Evolutionary conservation across 768 basidiomycete genomes (phyloP).

Genomic region (Cyclocybe cylindracea): DNA sequence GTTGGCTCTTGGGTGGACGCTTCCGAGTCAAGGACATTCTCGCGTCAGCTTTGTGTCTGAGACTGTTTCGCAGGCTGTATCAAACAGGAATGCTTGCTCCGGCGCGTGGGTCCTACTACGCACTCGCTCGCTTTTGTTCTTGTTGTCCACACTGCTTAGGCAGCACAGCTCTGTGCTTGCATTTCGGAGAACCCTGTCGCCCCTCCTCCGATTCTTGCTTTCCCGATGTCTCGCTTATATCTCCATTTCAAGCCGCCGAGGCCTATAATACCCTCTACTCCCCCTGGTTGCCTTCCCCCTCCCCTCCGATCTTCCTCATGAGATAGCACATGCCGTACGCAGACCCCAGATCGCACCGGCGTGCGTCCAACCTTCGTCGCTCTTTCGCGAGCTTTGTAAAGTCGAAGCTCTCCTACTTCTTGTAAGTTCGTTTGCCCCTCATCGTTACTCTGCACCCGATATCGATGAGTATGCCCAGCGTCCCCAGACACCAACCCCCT

Average conservation of each 20-base stretch:
- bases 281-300: background rate
- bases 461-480: background rate
- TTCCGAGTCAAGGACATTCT: background rate
- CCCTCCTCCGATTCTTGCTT: slow-evolving; percentile 16
- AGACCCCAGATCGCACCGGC: slow-evolving; percentile 48
- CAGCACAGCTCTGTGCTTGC: slow-evolving; percentile 17
- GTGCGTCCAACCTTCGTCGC: slow-evolving; percentile 47
- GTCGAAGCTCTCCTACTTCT: slow-evolving; percentile 28
- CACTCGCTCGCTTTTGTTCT: slow-evolving; percentile 11
- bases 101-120: background rate
- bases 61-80: background rate
- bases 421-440: slow-evolving; percentile 20
- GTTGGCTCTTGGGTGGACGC: background rate
- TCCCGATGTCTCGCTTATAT: slow-evolving; percentile 19
- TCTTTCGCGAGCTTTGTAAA: slow-evolving; percentile 52
- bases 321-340: slow-evolving; percentile 29
- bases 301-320: slow-evolving; percentile 15
- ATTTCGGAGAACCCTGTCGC: slow-evolving; percentile 17
- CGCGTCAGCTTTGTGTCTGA: background rate
- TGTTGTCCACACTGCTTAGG: slow-evolving; percentile 6
- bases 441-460: background rate
- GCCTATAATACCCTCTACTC: slow-evolving; percentile 8
- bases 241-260: slow-evolving; percentile 15
- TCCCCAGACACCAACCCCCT: background rate
- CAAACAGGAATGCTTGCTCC: slow-evolving; percentile 6